Percentiles rank a stretch among this genome's conserved stretches.
These are phyloP conservation scores for Chaetomium olivaceum DNA, from an alignment of 2,329 filamentous ascomycete genomes.

Conservation along the genomic window DNA sequence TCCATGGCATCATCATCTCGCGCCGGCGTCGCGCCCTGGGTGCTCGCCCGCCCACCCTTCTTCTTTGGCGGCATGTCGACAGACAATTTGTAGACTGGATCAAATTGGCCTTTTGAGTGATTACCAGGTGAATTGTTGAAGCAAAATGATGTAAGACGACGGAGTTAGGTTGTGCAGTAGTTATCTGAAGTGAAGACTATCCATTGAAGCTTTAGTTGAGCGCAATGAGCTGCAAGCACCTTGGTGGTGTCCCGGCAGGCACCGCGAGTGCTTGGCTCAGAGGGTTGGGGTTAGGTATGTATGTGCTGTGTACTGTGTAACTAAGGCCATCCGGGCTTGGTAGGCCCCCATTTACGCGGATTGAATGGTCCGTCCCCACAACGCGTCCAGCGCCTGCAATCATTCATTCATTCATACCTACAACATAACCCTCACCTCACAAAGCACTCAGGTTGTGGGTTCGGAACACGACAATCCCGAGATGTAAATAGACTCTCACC, in stretches of 20 bases:
- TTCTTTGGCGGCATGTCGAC: slow-evolving; percentile 62
- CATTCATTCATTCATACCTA: neutral
- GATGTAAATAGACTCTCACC: neutral
- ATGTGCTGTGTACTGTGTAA: too few species aligned
- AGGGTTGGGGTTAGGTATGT: slow-evolving; percentile 18
- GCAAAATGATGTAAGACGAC: neutral
- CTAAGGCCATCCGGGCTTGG: neutral
- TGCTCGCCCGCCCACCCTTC: slow-evolving; percentile 59
- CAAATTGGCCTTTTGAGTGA: neutral
- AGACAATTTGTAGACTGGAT: neutral
- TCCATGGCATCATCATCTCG: slow-evolving; percentile 63
- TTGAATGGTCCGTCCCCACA: neutral
- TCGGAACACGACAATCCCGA: neutral
- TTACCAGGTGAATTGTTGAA: neutral
- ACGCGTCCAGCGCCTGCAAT: neutral
- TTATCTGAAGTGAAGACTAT: neutral
- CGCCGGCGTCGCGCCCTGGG: slow-evolving; percentile 44
- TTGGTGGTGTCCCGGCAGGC: slow-evolving; percentile 15
- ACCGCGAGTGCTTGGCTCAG: neutral
- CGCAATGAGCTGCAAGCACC: slow-evolving; percentile 2
- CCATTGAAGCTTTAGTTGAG: slow-evolving; percentile 1
- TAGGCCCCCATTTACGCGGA: neutral
- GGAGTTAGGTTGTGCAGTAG: neutral
- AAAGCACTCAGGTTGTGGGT: neutral
- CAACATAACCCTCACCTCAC: neutral